Percentiles rank a stretch among this genome's conserved stretches.
These are phyloP conservation scores for Fusarium sulawesiense DNA, from an alignment of 2,329 filamentous ascomycete genomes.

Conservation along the genomic window DNA sequence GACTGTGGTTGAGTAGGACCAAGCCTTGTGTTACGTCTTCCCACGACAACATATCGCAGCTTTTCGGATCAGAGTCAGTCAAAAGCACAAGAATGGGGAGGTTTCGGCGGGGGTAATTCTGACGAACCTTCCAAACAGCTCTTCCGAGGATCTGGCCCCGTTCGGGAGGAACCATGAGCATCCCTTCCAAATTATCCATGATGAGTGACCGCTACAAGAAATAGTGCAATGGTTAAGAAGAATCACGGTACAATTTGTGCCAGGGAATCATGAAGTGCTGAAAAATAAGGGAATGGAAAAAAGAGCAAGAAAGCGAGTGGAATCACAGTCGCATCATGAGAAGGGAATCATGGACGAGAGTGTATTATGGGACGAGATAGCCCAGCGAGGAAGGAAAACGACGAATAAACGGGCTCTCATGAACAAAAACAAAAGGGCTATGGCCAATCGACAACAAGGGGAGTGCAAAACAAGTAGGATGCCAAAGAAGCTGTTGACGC, in stretches of 20 bases:
- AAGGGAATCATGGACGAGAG: constrained; percentile 26
- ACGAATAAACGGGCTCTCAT: constrained; percentile 4
- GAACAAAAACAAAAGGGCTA: constrained; percentile 2
- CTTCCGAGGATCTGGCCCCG: constrained; percentile 62
- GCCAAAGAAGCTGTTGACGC: constrained; percentile 17
- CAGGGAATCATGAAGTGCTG: not conserved
- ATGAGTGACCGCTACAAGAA: constrained; percentile 17
- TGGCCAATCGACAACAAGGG: constrained; percentile 7
- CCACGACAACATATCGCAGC: constrained; percentile 70
- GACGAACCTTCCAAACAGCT: constrained; percentile 63
- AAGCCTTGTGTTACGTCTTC: constrained; percentile 49
- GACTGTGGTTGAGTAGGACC: constrained; percentile 55
- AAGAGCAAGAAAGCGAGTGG: constrained; percentile 6
- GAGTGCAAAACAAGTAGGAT: constrained; percentile 9
- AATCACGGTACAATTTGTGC: not conserved
- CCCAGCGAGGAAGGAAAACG: not conserved
- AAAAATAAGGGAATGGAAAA: not conserved
- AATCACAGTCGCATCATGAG: constrained; percentile 45
- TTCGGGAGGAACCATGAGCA: constrained; percentile 63
- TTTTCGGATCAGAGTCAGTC: constrained; percentile 48
- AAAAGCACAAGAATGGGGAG: not conserved
- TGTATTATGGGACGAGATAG: constrained; percentile 4
- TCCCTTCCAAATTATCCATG: constrained; percentile 58
- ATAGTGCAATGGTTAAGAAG: not conserved
- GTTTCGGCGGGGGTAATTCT: constrained; percentile 5